Percentiles rank a stretch among this genome's conserved stretches.
These are phyloP conservation scores for Cucumis cinereus DNA, from an alignment of 306 rosid genomes.

Conservation along the genomic window DNA sequence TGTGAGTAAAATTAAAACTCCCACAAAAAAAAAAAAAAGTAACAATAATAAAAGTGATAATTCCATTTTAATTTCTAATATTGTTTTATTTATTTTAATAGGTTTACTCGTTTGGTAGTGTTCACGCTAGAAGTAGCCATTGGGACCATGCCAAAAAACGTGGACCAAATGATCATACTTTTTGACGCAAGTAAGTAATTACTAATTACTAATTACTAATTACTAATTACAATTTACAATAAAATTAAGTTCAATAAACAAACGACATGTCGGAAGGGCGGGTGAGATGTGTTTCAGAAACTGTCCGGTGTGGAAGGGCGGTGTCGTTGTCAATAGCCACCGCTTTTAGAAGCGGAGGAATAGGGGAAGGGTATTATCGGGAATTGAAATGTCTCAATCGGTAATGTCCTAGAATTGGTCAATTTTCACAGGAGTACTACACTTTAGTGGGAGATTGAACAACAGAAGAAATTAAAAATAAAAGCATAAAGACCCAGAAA, in stretches of 20 bases:
- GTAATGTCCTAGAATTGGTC: conserved; percentile 28
- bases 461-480: not conserved
- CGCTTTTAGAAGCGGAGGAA: conserved; percentile 2
- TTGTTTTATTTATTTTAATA: not conserved
- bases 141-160: conserved; percentile 74
- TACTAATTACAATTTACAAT: no score
- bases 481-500: conserved; percentile 29
- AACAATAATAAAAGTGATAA: not conserved
- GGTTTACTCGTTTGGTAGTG: conserved; percentile 77
- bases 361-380: conserved; percentile 39
- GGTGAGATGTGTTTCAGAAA: conserved; percentile 21
- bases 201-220: not conserved
- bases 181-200: conserved; percentile 80
- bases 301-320: conserved; percentile 71
- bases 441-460: conserved; percentile 9
- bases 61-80: not conserved
- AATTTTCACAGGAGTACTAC: conserved; percentile 14
- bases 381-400: conserved; percentile 34
- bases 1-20: conserved; percentile 36
- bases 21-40: not conserved
- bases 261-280: conserved; percentile 27
- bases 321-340: conserved; percentile 28
- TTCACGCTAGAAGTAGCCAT: conserved; percentile 92
- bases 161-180: conserved; percentile 66
- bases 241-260: conserved; percentile 2